Conservation (phyloP, 225 moss, liverwort and hornwort genomes). For the Ulota crispa region DNA sequence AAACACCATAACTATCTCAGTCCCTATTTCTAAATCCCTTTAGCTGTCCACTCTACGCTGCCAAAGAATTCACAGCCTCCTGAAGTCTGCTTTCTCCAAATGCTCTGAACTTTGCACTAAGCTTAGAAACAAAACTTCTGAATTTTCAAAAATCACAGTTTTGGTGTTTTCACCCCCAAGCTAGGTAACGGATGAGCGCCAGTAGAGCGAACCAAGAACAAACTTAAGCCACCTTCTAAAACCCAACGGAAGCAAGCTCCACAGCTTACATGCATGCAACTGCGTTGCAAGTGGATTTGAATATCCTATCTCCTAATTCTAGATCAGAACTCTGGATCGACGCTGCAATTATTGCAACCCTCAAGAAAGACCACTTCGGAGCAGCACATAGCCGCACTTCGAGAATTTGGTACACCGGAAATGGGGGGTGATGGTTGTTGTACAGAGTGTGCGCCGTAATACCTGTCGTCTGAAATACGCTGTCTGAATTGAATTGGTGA, state of each 20-base stretch:
- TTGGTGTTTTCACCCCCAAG: not conserved
- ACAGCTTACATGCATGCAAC: not conserved
- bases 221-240: not conserved
- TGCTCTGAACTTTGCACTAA: not conserved
- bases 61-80: not conserved
- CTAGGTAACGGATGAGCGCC: conserved; percentile 8
- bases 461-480: not conserved
- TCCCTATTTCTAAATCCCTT: not conserved
- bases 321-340: not conserved
- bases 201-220: conserved; percentile 2
- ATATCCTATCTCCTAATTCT: too few species aligned
- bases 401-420: not conserved
- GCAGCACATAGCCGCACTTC: too few species aligned
- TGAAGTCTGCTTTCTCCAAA: not conserved
- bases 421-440: too few species aligned
- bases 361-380: not conserved
- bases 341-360: not conserved
- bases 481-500: too few species aligned
- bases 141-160: not conserved
- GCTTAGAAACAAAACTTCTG: too few species aligned
- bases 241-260: not conserved
- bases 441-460: not conserved
- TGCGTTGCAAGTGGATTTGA: too few species aligned
- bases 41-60: not conserved
- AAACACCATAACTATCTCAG: not conserved